These are phyloP conservation scores for Fraxinus albicans DNA, from an alignment of 305 asterid genomes.

Conservation along the genomic window DNA sequence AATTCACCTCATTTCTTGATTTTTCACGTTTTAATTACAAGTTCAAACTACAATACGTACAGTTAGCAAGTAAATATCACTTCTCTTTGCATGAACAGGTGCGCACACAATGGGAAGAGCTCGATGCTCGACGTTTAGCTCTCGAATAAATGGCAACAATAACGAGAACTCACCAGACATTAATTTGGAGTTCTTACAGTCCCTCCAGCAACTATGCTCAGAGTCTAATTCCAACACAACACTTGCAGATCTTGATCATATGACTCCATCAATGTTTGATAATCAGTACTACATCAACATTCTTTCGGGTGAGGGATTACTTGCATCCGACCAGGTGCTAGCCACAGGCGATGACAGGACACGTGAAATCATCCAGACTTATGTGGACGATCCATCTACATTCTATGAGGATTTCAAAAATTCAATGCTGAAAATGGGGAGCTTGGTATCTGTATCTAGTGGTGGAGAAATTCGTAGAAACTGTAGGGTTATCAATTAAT, in stretches of 20 bases:
- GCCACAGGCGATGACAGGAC: conserved; percentile 33
- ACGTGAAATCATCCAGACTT: conserved; percentile 37
- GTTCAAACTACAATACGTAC: neutral
- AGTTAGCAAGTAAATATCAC: neutral
- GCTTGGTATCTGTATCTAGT: conserved; percentile 24
- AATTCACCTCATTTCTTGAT: neutral
- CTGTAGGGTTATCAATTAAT: conserved; percentile 55
- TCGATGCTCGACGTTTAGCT: conserved; percentile 60
- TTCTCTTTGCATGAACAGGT: conserved; percentile 31
- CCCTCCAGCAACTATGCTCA: conserved; percentile 63
- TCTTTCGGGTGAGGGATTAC: conserved; percentile 64
- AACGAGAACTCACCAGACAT: conserved; percentile 28
- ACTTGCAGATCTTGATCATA: conserved; percentile 58
- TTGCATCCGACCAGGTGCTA: conserved; percentile 60
- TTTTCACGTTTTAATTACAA: neutral
- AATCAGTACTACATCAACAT: conserved; percentile 65
- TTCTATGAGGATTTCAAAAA: conserved; percentile 52
- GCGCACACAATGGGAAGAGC: conserved; percentile 85
- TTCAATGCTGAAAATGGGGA: conserved; percentile 73
- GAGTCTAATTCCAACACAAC: conserved; percentile 39
- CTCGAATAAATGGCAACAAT: conserved; percentile 35
- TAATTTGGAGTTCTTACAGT: conserved; percentile 47
- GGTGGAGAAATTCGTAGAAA: conserved; percentile 60
- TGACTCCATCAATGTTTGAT: conserved; percentile 54
- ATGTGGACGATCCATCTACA: conserved; percentile 30